Base-by-base conservation (phyloP, 306 rosid species). In the Prunus fruticosa region DNA sequence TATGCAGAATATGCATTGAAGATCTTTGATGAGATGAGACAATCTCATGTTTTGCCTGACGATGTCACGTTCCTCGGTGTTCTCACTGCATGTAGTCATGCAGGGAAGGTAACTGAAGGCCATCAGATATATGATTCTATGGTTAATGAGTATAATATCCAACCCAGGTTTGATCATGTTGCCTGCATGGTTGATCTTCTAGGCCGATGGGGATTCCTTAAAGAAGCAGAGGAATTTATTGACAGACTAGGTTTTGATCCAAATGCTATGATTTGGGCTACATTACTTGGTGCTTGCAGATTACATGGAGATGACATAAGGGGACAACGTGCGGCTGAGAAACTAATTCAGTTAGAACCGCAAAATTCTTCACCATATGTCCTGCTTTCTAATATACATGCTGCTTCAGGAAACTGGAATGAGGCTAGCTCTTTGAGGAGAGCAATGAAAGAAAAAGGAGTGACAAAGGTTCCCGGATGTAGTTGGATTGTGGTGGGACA, bases 11-110 rank as follows among this genome's bases (percentile, higher is more conserved):
- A 69, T 18, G 91, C 94, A 5, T 78, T 89, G 19, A 62, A 85
- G 58, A 74, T 85, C 82, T 93, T 93, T 66, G 77, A 83, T 64
- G 85, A 85, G 86, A 87, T 91, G 96, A 72, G 77, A 79, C 58
- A 70, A 57, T 73, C 82, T 73, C 27, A 41, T 15, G 75, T 93
- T 65, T 43, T 47, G 74, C 96, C 96, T 11, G 98, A 93, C 22
- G 91, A 87, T 72, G 87, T 93, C 76, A 91, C 96, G 14, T 87
- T 93, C 81, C 96, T 93, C 25, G 96, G 98, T 11, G 87, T 90
- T 82, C 98, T 93, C 74, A 89, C 89, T 52, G 96, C 96, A 11
- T 93, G 94, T 73, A 91, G 98, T 78, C 98, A 90, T 83, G 86
- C 90, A 28, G 96, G 96, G 67, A 85, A 83, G 82, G 94, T 93